Evolutionary conservation across 164 flowering plant species (phyloP), one percentile per base, ranked within the genome.

Genomic region (Platanus orientalis): DNA sequence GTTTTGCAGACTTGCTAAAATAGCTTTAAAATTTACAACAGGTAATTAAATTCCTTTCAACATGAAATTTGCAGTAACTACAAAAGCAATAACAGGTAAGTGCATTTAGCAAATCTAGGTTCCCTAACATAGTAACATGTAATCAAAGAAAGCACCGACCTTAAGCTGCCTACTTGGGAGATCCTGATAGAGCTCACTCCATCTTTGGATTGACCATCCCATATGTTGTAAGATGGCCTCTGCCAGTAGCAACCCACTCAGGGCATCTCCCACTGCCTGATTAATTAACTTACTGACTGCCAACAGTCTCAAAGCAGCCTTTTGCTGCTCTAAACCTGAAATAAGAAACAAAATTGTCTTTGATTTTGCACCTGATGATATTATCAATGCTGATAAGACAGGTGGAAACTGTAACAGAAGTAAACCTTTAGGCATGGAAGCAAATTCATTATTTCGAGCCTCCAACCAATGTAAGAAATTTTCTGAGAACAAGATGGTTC

Each of bases 241-340:
- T 44, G 87, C 98, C 75, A 91, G 71, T 60, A 94, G 86, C 73
- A 90, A 47, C 23, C 90, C 96, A 75, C 98, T 91, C 69, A 94
- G 68, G 61, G 97, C 96, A 81, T 91, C 97, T 57, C 98, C 98
- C 26, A 86, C 91, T 20, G 98, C 98, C 70, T 94, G 96, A 69
- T 94, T 94, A 69, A 94, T 83, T 67, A 94, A 75, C 50, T 80
- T 80, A 67, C 88, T 87, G 36, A 81, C 84, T 26, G 96, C 91
- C 79, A 86, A 75, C 53, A 91, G 72, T 74, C 98, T 86, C 63
- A 65, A 61, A 71, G 83, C 86, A 73, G 98, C 97, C 73, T 84
- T 84, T n/a, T 83, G 84, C 60, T 64, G 69, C 64, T 89, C 91
- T 29, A 85, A 84, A 67, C 81, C 97, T 90, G 81, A 60, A 74